Evolutionary conservation across 2,329 filamentous ascomycete genomes (phyloP), one percentile per base, ranked within the genome.

Genomic region (Magnaporthales sp.): DNA sequence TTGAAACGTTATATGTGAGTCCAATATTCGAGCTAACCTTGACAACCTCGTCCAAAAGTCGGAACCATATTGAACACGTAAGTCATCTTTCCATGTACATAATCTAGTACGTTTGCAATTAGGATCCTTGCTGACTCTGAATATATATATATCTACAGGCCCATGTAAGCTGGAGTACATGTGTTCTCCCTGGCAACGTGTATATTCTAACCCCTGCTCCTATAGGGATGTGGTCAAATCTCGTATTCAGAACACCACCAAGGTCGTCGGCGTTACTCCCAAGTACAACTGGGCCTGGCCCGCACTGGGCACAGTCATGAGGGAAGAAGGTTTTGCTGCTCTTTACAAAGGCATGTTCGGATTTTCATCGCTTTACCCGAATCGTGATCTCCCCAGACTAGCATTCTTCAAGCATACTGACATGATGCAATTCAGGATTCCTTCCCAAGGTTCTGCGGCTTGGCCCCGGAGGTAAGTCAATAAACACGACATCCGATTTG

Each of bases 221-320:
- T 10, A 3, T 19, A 66, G 64, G 64, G 64, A 98, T 75, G 94
- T 98, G 24, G 93, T 98, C 81, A 99, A 99, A 86, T 96, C 91
- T 71, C 90, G 95, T 70, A 99, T 99, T 72, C 95, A 99, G 80
- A 99, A 99, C 81, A 92, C 87, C 67, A 84, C 91, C 71, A 94
- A 91, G 83, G 81, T 96, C 54, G 77, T 90, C n/a, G 95, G 95
- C 5, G 83, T 86, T 66, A 80, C 88, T 26, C 91, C 91, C 75
- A 99, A 99, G 85, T 99, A 99, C 83, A 97, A 98, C 86, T 99
- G 95, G 95, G 95, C 95, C 32, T 97, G 89, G 86, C 91, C 92
- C 62, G 89, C 92, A 26, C 83, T 97, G 64, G 89, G 86, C 67
- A 95, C 91, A 8, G 92, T 99, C 68, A 89, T 92, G 80, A 92